Conservation (phyloP, 164 flowering plant genomes). For the Vitis vinifera region DNA sequence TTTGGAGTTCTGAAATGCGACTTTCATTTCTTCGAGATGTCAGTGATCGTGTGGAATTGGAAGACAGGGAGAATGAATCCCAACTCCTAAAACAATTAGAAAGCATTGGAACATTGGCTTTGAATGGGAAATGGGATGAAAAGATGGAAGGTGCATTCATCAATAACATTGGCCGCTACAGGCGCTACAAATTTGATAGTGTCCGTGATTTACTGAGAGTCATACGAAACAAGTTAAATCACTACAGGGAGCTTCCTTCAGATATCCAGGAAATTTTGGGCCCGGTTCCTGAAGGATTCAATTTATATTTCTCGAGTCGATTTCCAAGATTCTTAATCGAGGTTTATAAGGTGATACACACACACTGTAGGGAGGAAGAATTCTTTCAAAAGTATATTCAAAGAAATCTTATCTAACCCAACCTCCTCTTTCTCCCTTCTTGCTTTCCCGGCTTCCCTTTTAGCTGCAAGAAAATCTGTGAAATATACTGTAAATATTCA, state of each 20-base stretch:
- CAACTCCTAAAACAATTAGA: conserved; percentile 59
- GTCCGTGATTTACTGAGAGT: conserved; percentile 68
- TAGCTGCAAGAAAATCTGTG: no score
- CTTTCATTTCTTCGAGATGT: conserved; percentile 77
- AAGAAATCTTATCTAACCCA: conserved; percentile 17
- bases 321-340: conserved; percentile 54
- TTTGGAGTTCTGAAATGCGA: conserved; percentile 66
- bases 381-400: conserved; percentile 32
- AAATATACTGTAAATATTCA: no score
- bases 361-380: conserved; percentile 42
- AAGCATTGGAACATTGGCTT: conserved; percentile 39
- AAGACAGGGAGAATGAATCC: conserved; percentile 54
- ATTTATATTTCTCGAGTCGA: conserved; percentile 38
- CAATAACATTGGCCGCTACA: conserved; percentile 57
- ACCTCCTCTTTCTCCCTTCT: no score
- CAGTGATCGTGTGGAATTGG: conserved; percentile 73
- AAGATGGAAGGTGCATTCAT: conserved; percentile 62
- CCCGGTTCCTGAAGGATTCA: conserved; percentile 50
- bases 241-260: conserved; percentile 65
- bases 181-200: conserved; percentile 69
- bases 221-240: conserved; percentile 73
- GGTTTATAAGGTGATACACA: conserved; percentile 34
- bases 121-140: conserved; percentile 76
- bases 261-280: conserved; percentile 61
- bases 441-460: neutral